phyloP scores from a whole-genome alignment of 1,284 basidiomycete genomes.

The Cutaneotrichosporon mucoides region DNA sequence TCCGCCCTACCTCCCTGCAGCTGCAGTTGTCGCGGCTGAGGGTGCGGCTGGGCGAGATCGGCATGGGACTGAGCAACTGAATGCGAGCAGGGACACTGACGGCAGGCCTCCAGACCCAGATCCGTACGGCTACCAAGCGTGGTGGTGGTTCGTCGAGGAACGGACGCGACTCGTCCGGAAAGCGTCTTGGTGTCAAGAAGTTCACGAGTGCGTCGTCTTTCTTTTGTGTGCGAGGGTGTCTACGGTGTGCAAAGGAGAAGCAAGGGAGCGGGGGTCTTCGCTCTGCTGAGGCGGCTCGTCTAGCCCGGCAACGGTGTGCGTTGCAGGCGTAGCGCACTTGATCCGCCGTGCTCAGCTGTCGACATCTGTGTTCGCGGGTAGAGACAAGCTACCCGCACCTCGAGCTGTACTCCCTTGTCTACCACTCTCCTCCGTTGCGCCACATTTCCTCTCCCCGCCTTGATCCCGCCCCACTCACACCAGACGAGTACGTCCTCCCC shows the following conservation, averaged over 20 bases:
- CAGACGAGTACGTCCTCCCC: conserved; percentile 81
- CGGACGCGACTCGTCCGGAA: conserved; percentile 82
- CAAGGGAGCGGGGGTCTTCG: not conserved
- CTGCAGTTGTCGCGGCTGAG: not conserved
- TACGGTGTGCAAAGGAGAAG: not conserved
- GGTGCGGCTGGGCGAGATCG: too few species aligned
- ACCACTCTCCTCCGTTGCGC: too few species aligned
- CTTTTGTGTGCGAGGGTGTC: too few species aligned
- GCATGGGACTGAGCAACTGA: not conserved
- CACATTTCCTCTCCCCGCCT: too few species aligned
- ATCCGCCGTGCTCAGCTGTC: too few species aligned
- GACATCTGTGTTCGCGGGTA: too few species aligned
- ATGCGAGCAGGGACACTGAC: conserved; percentile 1
- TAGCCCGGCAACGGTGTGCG: too few species aligned
- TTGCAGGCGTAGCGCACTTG: too few species aligned
- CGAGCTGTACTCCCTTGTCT: too few species aligned
- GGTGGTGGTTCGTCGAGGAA: conserved; percentile 89
- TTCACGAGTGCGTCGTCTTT: conserved; percentile 67
- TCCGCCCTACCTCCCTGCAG: not conserved
- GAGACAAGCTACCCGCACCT: too few species aligned
- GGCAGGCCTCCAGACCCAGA: conserved; percentile 49
- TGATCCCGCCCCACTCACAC: conserved; percentile 1
- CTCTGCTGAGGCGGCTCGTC: too few species aligned
- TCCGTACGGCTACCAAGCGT: conserved; percentile 89
- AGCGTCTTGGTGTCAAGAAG: conserved; percentile 87